Percentiles rank a stretch among this genome's conserved stretches.
Evolutionary conservation across 495 filamentous ascomycete genomes (phyloP).

Genomic region (Aspergillus ellipticus): DNA sequence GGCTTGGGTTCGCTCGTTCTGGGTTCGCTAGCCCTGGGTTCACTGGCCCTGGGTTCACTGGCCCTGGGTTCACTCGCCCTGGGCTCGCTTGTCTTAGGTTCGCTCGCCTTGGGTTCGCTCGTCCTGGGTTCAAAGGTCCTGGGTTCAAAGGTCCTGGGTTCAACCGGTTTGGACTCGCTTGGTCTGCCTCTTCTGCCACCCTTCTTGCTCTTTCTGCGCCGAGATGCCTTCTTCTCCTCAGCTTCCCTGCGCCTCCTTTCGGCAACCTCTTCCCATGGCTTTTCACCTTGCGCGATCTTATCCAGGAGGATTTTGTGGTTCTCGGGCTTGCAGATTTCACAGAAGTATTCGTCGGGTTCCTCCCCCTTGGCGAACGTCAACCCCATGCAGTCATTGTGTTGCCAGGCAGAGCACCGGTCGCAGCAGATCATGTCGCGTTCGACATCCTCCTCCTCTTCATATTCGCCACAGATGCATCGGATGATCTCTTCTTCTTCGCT

Average conservation of each 20-base stretch:
- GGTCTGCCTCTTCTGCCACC: slow-evolving; percentile 36
- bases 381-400: slow-evolving; percentile 94
- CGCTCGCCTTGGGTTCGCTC: background rate
- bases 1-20: background rate
- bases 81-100: background rate
- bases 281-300: slow-evolving; percentile 72
- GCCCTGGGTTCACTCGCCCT: slow-evolving; percentile 23
- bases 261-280: slow-evolving; percentile 73
- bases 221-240: slow-evolving; percentile 45
- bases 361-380: slow-evolving; percentile 71
- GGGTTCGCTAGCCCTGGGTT: background rate
- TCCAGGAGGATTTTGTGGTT: slow-evolving; percentile 72
- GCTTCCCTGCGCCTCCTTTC: slow-evolving; percentile 49
- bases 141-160: background rate
- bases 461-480: slow-evolving; percentile 88
- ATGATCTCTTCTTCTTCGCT: slow-evolving; percentile 73
- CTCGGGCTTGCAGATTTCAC: slow-evolving; percentile 82
- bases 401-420: slow-evolving; percentile 87
- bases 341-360: slow-evolving; percentile 77
- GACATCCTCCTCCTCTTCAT: slow-evolving; percentile 76
- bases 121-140: background rate
- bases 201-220: slow-evolving; percentile 47
- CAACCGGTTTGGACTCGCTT: slow-evolving; percentile 34
- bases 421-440: slow-evolving; percentile 86
- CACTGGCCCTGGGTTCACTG: background rate